Evolutionary conservation across 2,329 filamentous ascomycete genomes (phyloP).

Genomic region (Nemania sp.): DNA sequence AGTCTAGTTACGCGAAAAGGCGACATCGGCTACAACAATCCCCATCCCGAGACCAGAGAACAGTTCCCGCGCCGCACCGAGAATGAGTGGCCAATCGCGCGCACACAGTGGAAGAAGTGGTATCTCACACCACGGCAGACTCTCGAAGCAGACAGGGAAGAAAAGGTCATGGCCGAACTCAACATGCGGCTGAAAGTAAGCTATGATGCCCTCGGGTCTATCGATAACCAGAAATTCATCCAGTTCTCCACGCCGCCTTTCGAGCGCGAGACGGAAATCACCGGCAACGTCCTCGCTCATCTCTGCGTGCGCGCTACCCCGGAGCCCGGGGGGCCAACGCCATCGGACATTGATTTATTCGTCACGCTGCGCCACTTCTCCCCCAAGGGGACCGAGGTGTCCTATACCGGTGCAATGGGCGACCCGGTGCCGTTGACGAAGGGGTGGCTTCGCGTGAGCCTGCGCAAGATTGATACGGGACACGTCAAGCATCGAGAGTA

Average conservation of each 20-base stretch:
- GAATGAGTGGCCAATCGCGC: constrained; percentile 73
- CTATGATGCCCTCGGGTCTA: constrained; percentile 69
- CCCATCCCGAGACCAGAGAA: constrained; percentile 69
- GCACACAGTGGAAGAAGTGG: constrained; percentile 73
- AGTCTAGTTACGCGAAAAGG: constrained; percentile 73
- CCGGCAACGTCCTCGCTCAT: constrained; percentile 73
- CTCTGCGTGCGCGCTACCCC: constrained; percentile 73
- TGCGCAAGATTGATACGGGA: constrained; percentile 65
- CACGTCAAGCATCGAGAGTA: constrained; percentile 65
- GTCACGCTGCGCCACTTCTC: constrained; percentile 71
- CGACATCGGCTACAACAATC: constrained; percentile 74
- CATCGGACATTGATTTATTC: constrained; percentile 71
- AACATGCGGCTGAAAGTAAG: constrained; percentile 55
- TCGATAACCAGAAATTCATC: constrained; percentile 65
- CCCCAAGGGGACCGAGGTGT: constrained; percentile 66
- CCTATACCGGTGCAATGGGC: constrained; percentile 74
- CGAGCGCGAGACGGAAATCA: constrained; percentile 74
- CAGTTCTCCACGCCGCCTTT: constrained; percentile 71
- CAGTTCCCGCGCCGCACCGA: constrained; percentile 67
- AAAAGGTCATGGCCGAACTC: background rate
- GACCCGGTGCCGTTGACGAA: constrained; percentile 73
- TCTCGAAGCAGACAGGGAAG: background rate
- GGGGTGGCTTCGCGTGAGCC: constrained; percentile 71
- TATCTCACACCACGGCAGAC: constrained; percentile 63
- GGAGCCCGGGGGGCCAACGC: constrained; percentile 54